Evolutionary conservation across 306 rosid species (phyloP).

Genomic region (Lablab purpureus): DNA sequence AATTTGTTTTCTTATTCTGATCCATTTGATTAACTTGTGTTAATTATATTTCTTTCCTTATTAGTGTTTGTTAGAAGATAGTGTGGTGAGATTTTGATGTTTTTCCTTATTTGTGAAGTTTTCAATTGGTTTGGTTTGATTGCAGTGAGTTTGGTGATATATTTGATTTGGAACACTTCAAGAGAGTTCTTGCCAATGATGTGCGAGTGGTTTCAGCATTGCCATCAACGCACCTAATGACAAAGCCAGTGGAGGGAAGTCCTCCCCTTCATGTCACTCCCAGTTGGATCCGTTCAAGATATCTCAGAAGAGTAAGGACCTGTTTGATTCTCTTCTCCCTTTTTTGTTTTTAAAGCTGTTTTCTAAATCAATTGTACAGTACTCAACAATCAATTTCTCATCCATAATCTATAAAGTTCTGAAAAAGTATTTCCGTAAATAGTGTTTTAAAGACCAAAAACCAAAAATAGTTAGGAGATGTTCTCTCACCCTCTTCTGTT

Average conservation of each 20-base stretch:
- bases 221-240: constrained; percentile 91
- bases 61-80: neutral
- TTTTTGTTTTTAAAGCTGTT: neutral
- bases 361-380: neutral
- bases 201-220: constrained; percentile 83
- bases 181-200: constrained; percentile 76
- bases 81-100: neutral
- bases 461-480: neutral
- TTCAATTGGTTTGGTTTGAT: constrained; percentile 38
- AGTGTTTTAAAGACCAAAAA: neutral
- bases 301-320: constrained; percentile 63
- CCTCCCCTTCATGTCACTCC: constrained; percentile 86
- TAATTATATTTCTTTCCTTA: neutral
- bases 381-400: neutral
- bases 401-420: neutral
- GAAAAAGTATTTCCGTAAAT: neutral
- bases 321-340: neutral
- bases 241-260: constrained; percentile 82
- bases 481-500: neutral
- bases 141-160: constrained; percentile 96
- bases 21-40: neutral
- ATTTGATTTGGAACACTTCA: constrained; percentile 94
- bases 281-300: constrained; percentile 80
- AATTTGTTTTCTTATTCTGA: neutral
- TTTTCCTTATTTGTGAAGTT: constrained; percentile 27